Evolutionary conservation across 2,329 filamentous ascomycete species (phyloP).

Genomic region (Sordariomycetes sp.): DNA sequence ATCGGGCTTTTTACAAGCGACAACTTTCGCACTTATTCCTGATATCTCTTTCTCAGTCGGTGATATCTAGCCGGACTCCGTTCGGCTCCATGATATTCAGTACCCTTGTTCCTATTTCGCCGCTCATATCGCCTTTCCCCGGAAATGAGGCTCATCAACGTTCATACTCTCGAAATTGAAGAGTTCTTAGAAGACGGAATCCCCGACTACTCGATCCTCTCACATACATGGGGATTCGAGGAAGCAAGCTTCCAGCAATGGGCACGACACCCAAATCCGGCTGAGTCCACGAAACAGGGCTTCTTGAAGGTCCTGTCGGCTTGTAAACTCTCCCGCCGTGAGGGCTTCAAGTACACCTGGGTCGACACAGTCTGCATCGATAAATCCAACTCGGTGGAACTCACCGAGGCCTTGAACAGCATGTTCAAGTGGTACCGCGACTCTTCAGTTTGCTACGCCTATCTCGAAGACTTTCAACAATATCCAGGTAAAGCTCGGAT

Average conservation of each 20-base stretch:
- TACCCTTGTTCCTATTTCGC: too few relatives aligned
- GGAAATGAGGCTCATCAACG: too few relatives aligned
- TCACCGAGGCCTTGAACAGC: slow-evolving; percentile 12
- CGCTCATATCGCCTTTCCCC: too few relatives aligned
- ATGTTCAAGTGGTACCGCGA: slow-evolving; percentile 7
- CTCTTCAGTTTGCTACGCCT: background rate
- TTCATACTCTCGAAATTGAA: background rate
- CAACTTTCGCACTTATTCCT: too few relatives aligned
- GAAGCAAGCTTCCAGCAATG: background rate
- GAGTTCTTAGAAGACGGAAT: background rate
- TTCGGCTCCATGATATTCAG: too few relatives aligned
- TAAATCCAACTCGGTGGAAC: slow-evolving; percentile 1
- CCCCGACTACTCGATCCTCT: background rate
- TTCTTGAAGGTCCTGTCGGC: background rate
- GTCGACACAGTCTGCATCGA: background rate
- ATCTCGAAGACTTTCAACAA: background rate
- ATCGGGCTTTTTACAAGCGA: too few relatives aligned
- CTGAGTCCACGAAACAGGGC: background rate
- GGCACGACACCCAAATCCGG: background rate
- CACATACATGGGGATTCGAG: background rate
- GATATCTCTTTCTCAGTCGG: too few relatives aligned
- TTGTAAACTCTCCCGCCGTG: background rate
- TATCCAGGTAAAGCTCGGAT: background rate
- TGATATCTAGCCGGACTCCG: too few relatives aligned
- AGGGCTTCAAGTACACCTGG: background rate